These are phyloP conservation scores for Ustilago loliicola DNA, from an alignment of 1,284 basidiomycete genomes.

Conservation along the genomic window DNA sequence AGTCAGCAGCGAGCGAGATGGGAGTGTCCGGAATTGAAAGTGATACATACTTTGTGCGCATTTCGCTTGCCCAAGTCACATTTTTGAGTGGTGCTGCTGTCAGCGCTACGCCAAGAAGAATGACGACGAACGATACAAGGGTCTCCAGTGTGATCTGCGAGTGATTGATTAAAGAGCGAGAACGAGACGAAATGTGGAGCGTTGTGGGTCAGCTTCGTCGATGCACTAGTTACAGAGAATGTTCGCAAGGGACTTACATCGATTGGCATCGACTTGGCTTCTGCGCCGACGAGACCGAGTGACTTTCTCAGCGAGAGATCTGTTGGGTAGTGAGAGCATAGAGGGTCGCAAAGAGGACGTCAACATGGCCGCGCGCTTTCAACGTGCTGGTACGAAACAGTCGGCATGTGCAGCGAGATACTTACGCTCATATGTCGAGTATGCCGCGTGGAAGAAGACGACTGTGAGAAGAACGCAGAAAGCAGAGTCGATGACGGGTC, in stretches of 20 bases:
- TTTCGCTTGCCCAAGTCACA: constrained; percentile 89
- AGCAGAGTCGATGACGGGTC: background rate
- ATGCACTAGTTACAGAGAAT: too few species aligned
- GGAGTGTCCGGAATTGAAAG: background rate
- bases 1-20: background rate
- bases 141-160: constrained; percentile 80
- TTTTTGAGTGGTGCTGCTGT: constrained; percentile 80
- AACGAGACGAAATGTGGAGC: too few species aligned
- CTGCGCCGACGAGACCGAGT: constrained; percentile 45
- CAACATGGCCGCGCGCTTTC: background rate
- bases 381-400: too few species aligned
- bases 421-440: constrained; percentile 65
- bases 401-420: background rate
- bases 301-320: constrained; percentile 57
- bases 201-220: too few species aligned
- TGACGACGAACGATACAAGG: constrained; percentile 77
- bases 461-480: constrained; percentile 17
- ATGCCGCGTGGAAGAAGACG: constrained; percentile 60
- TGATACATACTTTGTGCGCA: constrained; percentile 78
- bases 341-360: background rate
- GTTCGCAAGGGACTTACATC: constrained; percentile 40
- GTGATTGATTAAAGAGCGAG: too few species aligned
- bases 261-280: constrained; percentile 46
- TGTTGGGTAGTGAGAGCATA: background rate
- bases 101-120: constrained; percentile 79